Base-by-base conservation (phyloP, 2,329 filamentous ascomycete species). In the Aspergillus novoparasiticus region DNA sequence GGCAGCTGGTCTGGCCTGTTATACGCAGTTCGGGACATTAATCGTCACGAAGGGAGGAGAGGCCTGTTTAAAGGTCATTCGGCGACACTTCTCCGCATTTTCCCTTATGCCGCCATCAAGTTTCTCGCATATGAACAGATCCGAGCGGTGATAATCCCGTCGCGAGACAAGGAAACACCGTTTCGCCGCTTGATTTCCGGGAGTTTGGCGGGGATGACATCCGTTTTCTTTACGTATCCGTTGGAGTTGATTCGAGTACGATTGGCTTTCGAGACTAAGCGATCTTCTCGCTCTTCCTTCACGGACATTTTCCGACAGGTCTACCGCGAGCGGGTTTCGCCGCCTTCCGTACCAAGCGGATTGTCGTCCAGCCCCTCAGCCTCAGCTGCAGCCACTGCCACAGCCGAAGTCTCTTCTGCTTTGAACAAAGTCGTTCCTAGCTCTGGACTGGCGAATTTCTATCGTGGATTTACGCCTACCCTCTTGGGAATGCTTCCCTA, bases 61-160 rank as follows among this genome's bases (percentile, higher is more conserved):
- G 95, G 95, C 1, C 84, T 99, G 8, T 99, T 93, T 80, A 90
- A 95, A 58, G 95, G 95, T 8, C 95, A 99, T 77, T 97, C 93
- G 4, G 95, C 94, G 3, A 99, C 95, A 0, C 83, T 99, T 3
- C 84, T 98, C 58, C 90, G 95, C 67, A 96, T 99, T 66, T 99
- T 98, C 72, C 95, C 95, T 6, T 99, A 99, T 77, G 95, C 94
- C 19, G 94, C 92, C 53, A 97, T 98, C 79, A 99, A 99, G 75
- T 99, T 99, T 74, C 86, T 99, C 48, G 94, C 94, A 53, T 99
- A 99, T 81, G 95, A 99, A 78, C 95, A 99, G 79, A 92, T 97
- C 68, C 91, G 95, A 64, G 87, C 90, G 14, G 73, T 89, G 16
- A 74, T 98, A 36, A 98, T 99, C 65, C 86, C 86, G 1, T 82